A percentile compares a stretch with the other conserved stretches of the same genome.
These are phyloP conservation scores for Rubia yunnanensis DNA, from an alignment of 257 asterid genomes.

Conservation along the genomic window DNA sequence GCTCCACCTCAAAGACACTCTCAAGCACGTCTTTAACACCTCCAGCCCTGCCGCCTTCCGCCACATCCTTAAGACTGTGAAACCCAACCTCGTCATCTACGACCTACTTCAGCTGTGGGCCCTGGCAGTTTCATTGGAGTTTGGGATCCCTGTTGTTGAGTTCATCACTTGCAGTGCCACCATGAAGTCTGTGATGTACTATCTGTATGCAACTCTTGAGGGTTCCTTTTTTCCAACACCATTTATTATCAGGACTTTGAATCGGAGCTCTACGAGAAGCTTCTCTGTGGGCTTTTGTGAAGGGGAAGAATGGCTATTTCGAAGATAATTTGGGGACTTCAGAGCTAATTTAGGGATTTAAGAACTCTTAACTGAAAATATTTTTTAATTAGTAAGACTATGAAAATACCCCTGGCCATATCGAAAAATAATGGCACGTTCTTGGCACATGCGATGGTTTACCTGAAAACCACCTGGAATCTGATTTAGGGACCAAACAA, in stretches of 20 bases:
- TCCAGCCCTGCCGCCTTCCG: conserved; percentile 24
- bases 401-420: too few relatives aligned
- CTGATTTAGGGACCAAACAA: too few relatives aligned
- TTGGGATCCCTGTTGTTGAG: conserved; percentile 16
- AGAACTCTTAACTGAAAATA: too few relatives aligned
- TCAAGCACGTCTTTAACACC: conserved; percentile 19
- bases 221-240: not conserved
- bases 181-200: not conserved
- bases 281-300: too few relatives aligned
- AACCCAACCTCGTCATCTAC: conserved; percentile 34
- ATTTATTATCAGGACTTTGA: not conserved
- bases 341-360: too few relatives aligned
- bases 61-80: conserved; percentile 11
- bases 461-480: too few relatives aligned
- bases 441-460: too few relatives aligned
- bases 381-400: too few relatives aligned
- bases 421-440: too few relatives aligned
- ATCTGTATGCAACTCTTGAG: not conserved
- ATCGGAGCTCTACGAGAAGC: not conserved
- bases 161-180: conserved; percentile 26
- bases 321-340: too few relatives aligned
- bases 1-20: conserved; percentile 30
- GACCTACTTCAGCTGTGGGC: conserved; percentile 37
- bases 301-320: too few relatives aligned
- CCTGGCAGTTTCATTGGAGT: conserved; percentile 7